These are phyloP conservation scores for Strobilomyces dryophilus DNA, from an alignment of 768 basidiomycete species.

Conservation along the genomic window DNA sequence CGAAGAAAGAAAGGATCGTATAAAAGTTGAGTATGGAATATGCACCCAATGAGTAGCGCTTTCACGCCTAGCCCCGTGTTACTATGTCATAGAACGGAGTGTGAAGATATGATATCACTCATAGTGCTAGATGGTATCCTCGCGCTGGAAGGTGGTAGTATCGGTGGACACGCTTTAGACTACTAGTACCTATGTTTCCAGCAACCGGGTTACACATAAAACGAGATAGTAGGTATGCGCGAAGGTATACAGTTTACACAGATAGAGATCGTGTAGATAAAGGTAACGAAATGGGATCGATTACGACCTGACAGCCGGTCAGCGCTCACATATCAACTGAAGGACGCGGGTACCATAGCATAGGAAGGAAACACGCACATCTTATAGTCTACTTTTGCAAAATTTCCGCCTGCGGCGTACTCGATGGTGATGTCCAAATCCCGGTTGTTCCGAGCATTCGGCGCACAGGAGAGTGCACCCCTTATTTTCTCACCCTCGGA, in stretches of 20 bases:
- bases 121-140: neutral
- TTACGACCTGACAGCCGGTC: slow-evolving; percentile 76
- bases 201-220: slow-evolving; percentile 7
- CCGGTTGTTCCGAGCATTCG: slow-evolving; percentile 90
- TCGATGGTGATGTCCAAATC: slow-evolving; percentile 88
- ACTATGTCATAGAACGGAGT: neutral
- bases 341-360: slow-evolving; percentile 8
- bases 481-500: slow-evolving; percentile 66
- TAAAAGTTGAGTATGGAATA: slow-evolving; percentile 1
- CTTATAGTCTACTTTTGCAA: slow-evolving; percentile 60
- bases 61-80: neutral
- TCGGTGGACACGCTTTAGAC: slow-evolving; percentile 4
- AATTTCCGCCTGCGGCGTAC: slow-evolving; percentile 48
- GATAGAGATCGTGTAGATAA: slow-evolving; percentile 2
- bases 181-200: slow-evolving; percentile 26
- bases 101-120: neutral
- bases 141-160: neutral
- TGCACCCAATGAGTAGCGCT: neutral
- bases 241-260: slow-evolving; percentile 12
- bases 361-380: slow-evolving; percentile 62
- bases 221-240: slow-evolving; percentile 1
- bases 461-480: slow-evolving; percentile 74
- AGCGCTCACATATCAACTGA: slow-evolving; percentile 37
- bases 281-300: slow-evolving; percentile 16
- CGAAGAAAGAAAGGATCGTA: neutral